Conservation (phyloP, 495 filamentous ascomycete species). For the Neurospora sp. region DNA sequence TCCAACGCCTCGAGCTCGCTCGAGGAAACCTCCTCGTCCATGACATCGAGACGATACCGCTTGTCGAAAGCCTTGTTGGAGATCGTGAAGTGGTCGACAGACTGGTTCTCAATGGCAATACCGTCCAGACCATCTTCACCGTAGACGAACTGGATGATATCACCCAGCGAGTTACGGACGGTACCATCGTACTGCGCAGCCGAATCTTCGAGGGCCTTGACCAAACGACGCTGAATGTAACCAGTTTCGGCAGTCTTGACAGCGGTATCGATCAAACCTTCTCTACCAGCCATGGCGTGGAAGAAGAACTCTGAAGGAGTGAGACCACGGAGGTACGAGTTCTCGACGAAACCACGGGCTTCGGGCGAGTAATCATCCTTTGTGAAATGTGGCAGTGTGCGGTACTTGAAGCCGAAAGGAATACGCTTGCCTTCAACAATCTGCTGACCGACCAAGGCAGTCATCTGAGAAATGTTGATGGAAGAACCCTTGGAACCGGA, state of each 20-base stretch:
- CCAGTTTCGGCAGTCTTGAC: conserved; percentile 99
- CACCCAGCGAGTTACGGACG: conserved; percentile 90
- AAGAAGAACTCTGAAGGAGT: conserved; percentile 98
- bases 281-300: conserved; percentile 99
- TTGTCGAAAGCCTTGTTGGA: conserved; percentile 63
- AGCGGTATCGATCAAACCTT: conserved; percentile 98
- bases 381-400: conserved; percentile 93
- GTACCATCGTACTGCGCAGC: conserved; percentile 98
- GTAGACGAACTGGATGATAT: conserved; percentile 96
- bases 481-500: conserved; percentile 96
- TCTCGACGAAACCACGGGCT: conserved; percentile 95
- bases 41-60: conserved; percentile 79
- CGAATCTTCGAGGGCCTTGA: conserved; percentile 96
- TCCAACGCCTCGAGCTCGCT: conserved; percentile 63
- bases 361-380: conserved; percentile 98
- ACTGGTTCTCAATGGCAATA: conserved; percentile 81
- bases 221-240: conserved; percentile 96
- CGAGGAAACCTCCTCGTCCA: conserved; percentile 57
- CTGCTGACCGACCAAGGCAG: conserved; percentile 91
- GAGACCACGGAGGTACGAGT: conserved; percentile 92
- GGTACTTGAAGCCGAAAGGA: conserved; percentile 98
- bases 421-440: conserved; percentile 98
- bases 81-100: conserved; percentile 72
- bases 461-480: conserved; percentile 99
- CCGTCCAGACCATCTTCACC: conserved; percentile 95